Conservation (phyloP, 371 early-diverging fungal genomes). For the Nematocida minor region DNA sequence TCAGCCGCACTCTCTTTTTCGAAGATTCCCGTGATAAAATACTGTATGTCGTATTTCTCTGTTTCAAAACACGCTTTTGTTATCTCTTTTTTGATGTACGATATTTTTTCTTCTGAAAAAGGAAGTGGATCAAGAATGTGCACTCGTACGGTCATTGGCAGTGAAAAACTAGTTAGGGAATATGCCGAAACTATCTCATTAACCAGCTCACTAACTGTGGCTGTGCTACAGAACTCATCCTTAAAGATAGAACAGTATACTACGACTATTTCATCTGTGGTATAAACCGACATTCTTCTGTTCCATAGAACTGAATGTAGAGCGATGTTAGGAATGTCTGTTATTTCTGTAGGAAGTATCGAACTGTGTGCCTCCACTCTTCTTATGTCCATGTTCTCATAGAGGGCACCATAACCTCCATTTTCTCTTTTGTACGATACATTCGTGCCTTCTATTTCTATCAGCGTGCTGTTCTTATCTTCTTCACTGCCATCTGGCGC, state of each 20-base stretch:
- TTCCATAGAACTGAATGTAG: not conserved
- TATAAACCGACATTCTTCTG: slow-evolving; percentile 11
- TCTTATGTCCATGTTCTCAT: too few species aligned
- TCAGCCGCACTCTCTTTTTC: not conserved
- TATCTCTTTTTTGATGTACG: not conserved
- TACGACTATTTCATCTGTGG: not conserved
- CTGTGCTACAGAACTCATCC: not conserved
- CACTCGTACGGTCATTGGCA: not conserved
- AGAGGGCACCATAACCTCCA: too few species aligned
- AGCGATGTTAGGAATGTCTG: not conserved
- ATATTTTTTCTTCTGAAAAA: not conserved
- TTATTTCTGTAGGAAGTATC: not conserved
- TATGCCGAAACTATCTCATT: slow-evolving; percentile 19
- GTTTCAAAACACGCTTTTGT: not conserved
- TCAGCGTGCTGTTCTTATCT: too few species aligned
- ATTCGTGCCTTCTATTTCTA: too few species aligned
- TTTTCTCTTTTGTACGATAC: too few species aligned
- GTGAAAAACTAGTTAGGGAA: not conserved
- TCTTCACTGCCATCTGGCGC: too few species aligned
- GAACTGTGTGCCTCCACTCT: not conserved
- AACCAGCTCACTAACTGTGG: not conserved
- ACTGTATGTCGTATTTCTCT: too few species aligned
- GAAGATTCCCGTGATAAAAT: too few species aligned
- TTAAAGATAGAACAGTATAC: not conserved
- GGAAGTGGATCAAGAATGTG: not conserved